Evolutionary conservation across 208 protist genomes (phyloP), one percentile per base, ranked within the genome.

Genomic region (Crithidia bombi): DNA sequence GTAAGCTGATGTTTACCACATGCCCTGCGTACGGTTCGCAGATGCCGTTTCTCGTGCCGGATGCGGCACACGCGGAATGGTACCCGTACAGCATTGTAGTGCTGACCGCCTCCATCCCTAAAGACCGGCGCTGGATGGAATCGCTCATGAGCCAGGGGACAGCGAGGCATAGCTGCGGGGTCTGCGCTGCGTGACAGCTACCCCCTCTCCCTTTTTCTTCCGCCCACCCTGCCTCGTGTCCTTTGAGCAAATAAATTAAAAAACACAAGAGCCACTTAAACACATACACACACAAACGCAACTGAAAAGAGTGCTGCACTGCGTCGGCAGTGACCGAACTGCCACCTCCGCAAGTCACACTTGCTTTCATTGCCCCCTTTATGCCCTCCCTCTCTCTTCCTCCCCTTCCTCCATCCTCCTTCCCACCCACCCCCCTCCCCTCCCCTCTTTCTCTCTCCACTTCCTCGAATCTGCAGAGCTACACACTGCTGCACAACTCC

Each of bases 1-100:
- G 51, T n/a, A 23, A 23, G 39, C 59, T 71, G 5, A 26, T 3
- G 0, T 77, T 67, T 43, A 43, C 32, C 1, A 21, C 49, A 23
- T 69, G 65, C 39, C 55, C 70, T 7, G 58, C 62, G 14, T 65
- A 81, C 41, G 30, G 15, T 11, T 44, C 47, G 1, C 66, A 38
- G 7, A 54, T 28, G 21, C 4, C 26, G 11, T 7, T 56, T n/a
- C 33, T 36, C 2, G 68, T 71, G 28, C 66, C 58, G 0, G 23
- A 63, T 3, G 44, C 58, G 2, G 25, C 35, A 4, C 25, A 47
- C 30, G 52, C 63, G 4, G 64, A 14, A 15, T 83, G 79, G 76
- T 90, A 86, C 47, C 84, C 84, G 28, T 90, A 70, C 54, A 33
- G 71, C n/a, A 65, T 84, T 12, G 59, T 90, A 0, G 78, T 86